Evolutionary conservation across 495 filamentous ascomycete species (phyloP).

Genomic region (Penicillium roqueforti): DNA sequence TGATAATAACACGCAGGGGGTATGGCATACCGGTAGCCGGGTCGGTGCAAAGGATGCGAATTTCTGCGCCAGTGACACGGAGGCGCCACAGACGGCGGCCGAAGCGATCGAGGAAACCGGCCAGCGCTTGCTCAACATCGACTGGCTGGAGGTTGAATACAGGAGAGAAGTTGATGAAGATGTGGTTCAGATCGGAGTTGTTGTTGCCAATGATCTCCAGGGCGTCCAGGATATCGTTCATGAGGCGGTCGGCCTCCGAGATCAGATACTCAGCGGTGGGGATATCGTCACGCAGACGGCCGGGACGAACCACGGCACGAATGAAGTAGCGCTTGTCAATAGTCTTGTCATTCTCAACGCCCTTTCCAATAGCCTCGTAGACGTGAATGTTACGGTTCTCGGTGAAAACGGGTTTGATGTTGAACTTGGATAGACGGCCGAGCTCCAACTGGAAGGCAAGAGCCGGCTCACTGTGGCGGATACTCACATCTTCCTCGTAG

Average conservation of each 20-base stretch:
- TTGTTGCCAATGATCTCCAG: conserved; percentile 98
- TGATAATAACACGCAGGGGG: conserved; percentile 93
- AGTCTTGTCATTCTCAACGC: conserved; percentile 74
- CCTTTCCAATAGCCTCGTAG: conserved; percentile 93
- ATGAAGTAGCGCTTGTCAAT: conserved; percentile 91
- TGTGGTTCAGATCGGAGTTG: conserved; percentile 98
- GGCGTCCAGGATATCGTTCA: conserved; percentile 97
- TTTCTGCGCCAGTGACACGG: conserved; percentile 94
- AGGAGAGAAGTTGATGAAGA: conserved; percentile 98
- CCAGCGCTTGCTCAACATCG: conserved; percentile 91
- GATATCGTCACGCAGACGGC: conserved; percentile 92
- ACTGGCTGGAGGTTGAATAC: conserved; percentile 87
- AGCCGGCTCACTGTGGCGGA: conserved; percentile 95
- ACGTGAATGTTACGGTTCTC: conserved; percentile 99
- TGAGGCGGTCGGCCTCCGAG: conserved; percentile 90
- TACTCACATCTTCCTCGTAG: conserved; percentile 87
- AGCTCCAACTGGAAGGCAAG: conserved; percentile 98
- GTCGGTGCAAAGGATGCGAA: conserved; percentile 96
- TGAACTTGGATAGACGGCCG: conserved; percentile 89
- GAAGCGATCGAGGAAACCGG: conserved; percentile 93
- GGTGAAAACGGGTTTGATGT: conserved; percentile 95
- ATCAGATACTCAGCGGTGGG: conserved; percentile 97
- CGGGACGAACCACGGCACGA: conserved; percentile 86
- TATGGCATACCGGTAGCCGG: conserved; percentile 78
- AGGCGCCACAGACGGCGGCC: conserved; percentile 93